Conservation (phyloP, 169 alveolate genomes). For the Ichthyophthirius multifiliis region DNA sequence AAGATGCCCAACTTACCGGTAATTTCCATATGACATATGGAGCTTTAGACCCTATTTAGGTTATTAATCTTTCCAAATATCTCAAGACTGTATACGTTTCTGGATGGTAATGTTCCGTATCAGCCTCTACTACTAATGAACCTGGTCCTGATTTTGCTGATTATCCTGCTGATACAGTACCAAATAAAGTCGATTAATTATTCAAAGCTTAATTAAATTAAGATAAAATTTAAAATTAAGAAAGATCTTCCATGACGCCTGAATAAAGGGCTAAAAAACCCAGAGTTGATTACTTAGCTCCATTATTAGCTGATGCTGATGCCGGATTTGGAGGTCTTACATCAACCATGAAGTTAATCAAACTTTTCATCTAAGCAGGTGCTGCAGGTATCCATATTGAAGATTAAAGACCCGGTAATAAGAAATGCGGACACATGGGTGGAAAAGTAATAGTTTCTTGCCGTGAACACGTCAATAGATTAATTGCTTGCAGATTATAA, state of each 20-base stretch:
- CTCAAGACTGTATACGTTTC: conserved; percentile 74
- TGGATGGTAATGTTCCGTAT: conserved; percentile 85
- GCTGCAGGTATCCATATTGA: conserved; percentile 88
- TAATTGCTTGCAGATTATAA: conserved; percentile 79
- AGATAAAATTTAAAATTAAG: conserved; percentile 76
- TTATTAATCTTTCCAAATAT: conserved; percentile 72
- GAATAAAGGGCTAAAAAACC: conserved; percentile 53
- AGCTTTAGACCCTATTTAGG: conserved; percentile 81
- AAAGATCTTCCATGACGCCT: conserved; percentile 61
- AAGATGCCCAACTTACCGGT: conserved; percentile 41
- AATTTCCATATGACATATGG: conserved; percentile 58
- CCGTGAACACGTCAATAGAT: conserved; percentile 69
- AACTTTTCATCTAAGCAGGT: conserved; percentile 82
- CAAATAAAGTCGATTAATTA: conserved; percentile 81
- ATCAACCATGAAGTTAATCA: conserved; percentile 76
- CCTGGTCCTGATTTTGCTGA: conserved; percentile 89
- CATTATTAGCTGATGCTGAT: conserved; percentile 87
- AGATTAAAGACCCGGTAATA: conserved; percentile 85
- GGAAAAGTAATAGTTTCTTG: conserved; percentile 83
- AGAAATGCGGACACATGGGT: conserved; percentile 89
- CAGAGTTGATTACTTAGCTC: conserved; percentile 72
- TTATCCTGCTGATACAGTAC: conserved; percentile 84
- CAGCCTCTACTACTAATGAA: conserved; percentile 79
- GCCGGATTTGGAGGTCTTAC: conserved; percentile 89
- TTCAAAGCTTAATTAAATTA: conserved; percentile 75